A percentile compares a stretch with the other conserved stretches of the same genome.
Evolutionary conservation across 2,329 filamentous ascomycete species (phyloP).

Genomic region (Trichoderma harzianum): DNA sequence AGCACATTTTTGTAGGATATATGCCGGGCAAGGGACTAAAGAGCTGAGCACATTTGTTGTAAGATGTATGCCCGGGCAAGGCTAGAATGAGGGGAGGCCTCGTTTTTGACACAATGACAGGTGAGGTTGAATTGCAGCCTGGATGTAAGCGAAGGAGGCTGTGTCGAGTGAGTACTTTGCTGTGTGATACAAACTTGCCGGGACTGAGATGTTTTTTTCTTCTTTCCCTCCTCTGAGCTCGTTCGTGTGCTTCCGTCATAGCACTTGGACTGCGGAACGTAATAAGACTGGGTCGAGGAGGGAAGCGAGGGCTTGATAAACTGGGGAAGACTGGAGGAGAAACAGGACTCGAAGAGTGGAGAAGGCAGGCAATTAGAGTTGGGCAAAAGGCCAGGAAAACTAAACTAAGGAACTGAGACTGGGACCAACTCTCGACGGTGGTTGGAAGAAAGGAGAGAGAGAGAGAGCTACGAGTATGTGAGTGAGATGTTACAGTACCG

Average conservation of each 20-base stretch:
- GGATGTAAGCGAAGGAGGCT: neutral
- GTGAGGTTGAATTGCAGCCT: neutral
- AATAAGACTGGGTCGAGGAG: neutral
- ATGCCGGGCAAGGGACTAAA: slow-evolving; percentile 47
- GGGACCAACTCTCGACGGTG: neutral
- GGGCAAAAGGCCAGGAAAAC: neutral
- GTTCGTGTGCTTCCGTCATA: neutral
- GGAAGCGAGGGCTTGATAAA: slow-evolving; percentile 6
- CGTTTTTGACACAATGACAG: neutral
- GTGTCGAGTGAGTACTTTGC: slow-evolving; percentile 5
- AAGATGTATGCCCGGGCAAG: neutral
- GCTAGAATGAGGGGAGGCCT: neutral
- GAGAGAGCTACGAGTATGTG: too few species aligned
- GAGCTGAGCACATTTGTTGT: slow-evolving; percentile 27
- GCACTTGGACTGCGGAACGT: neutral
- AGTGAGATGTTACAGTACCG: neutral
- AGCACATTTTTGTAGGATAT: neutral
- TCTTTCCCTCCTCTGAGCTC: neutral
- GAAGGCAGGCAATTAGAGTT: neutral
- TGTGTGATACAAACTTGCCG: neutral
- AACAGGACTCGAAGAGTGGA: neutral
- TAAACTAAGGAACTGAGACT: neutral
- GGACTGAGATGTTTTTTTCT: slow-evolving; percentile 12
- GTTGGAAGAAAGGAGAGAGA: neutral
- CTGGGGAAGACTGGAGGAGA: neutral